Evolutionary conservation across 164 flowering plant genomes (phyloP).

Genomic region (Vitis riparia): DNA sequence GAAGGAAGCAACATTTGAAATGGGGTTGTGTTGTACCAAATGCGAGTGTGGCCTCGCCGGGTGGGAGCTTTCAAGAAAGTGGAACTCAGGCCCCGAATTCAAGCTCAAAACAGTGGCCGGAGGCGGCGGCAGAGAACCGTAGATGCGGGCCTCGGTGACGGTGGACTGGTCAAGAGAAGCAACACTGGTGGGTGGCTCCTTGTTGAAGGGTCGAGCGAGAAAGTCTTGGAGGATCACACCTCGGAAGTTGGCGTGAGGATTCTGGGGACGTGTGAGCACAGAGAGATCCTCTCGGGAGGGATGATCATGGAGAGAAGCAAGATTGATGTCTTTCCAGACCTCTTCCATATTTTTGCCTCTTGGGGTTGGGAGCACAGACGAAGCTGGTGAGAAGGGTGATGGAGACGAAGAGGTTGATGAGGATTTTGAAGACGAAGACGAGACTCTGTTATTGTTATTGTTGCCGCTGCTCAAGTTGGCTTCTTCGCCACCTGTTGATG

Average conservation of each 20-base stretch:
- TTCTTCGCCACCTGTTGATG: conserved; percentile 10
- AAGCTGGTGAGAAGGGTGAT: not conserved
- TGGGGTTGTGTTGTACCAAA: not conserved
- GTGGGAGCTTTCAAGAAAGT: conserved; percentile 9
- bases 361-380: not conserved
- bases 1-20: conserved; percentile 8
- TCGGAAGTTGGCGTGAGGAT: conserved; percentile 1
- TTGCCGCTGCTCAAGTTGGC: not conserved
- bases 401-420: conserved; percentile 13
- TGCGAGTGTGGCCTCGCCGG: conserved; percentile 5
- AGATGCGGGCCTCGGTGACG: not conserved
- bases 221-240: conserved; percentile 33
- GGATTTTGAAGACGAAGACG: conserved; percentile 6
- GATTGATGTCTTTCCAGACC: conserved; percentile 48
- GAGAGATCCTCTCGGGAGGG: not conserved
- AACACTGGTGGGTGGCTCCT: conserved; percentile 15
- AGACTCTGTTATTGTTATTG: not conserved
- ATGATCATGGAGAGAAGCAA: conserved; percentile 25
- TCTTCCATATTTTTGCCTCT: conserved; percentile 32
- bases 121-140: conserved; percentile 10
- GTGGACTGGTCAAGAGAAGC: not conserved
- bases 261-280: not conserved
- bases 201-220: conserved; percentile 19
- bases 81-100: conserved; percentile 17
- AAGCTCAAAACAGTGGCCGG: conserved; percentile 28